phyloP scores from a whole-genome alignment of 108 stramenopile genomes.

The Conticribra guillardii region DNA sequence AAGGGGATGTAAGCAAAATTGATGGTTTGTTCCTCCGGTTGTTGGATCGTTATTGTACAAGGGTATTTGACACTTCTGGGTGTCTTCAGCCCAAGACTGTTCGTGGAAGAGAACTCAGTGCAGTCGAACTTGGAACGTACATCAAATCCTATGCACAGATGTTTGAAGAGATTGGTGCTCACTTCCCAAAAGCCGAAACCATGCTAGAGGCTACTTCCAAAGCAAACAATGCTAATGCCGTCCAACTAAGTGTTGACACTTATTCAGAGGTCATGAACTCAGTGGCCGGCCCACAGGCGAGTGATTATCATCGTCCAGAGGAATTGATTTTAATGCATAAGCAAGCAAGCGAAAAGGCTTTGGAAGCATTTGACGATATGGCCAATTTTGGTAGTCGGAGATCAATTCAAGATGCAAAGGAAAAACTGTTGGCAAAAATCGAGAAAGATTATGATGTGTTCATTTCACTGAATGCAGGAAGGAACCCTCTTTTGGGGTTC shows the following conservation, averaged over 20 bases:
- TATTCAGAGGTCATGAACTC: slow-evolving; percentile 92
- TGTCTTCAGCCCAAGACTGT: slow-evolving; percentile 83
- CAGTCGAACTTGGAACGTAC: slow-evolving; percentile 89
- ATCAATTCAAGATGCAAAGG: slow-evolving; percentile 70
- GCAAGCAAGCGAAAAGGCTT: slow-evolving; percentile 46
- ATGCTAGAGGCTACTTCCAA: slow-evolving; percentile 96
- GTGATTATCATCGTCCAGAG: slow-evolving; percentile 74
- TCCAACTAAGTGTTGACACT: slow-evolving; percentile 65
- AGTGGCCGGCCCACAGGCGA: slow-evolving; percentile 78
- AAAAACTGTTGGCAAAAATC: slow-evolving; percentile 67
- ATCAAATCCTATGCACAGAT: slow-evolving; percentile 92
- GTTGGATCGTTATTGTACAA: slow-evolving; percentile 87
- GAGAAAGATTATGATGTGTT: slow-evolving; percentile 74
- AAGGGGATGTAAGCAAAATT: slow-evolving; percentile 86
- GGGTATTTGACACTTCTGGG: slow-evolving; percentile 79
- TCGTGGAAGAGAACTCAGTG: slow-evolving; percentile 86
- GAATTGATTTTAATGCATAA: slow-evolving; percentile 79
- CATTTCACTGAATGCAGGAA: slow-evolving; percentile 77
- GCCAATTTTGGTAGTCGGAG: slow-evolving; percentile 93
- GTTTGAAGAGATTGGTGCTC: slow-evolving; percentile 86
- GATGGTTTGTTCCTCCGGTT: slow-evolving; percentile 84
- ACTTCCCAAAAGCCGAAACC: slow-evolving; percentile 95
- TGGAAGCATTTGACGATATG: slow-evolving; percentile 83
- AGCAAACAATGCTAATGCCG: slow-evolving; percentile 95
- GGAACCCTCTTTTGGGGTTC: slow-evolving; percentile 90